phyloP scores from a whole-genome alignment of 108 stramenopile genomes.

The Cyclotella distinguenda region DNA sequence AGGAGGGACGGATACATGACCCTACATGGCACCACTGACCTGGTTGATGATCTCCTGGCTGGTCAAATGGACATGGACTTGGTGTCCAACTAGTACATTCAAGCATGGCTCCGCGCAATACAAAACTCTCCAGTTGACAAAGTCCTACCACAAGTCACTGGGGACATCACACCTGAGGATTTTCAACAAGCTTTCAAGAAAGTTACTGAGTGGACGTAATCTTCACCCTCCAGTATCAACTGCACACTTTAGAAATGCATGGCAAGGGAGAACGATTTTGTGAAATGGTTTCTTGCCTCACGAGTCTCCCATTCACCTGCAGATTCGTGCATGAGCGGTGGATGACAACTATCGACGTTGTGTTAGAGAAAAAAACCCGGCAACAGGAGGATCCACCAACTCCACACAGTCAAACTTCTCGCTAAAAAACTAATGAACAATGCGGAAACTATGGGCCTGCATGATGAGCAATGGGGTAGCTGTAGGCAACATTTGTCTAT shows the following conservation, averaged over 20 bases:
- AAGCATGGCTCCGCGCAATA: no score
- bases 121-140: no score
- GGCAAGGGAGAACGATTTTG: background rate
- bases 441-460: background rate
- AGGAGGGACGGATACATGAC: no score
- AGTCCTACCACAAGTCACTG: background rate
- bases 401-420: slow-evolving; percentile 6
- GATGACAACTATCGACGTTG: slow-evolving; percentile 5
- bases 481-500: slow-evolving; percentile 3
- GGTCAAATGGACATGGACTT: no score
- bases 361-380: slow-evolving; percentile 36
- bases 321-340: slow-evolving; percentile 10
- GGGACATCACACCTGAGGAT: slow-evolving; percentile 2
- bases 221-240: background rate
- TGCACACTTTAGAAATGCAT: slow-evolving; percentile 26
- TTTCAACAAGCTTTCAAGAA: slow-evolving; percentile 8
- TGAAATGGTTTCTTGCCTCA: background rate
- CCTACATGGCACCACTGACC: no score
- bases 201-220: slow-evolving; percentile 8
- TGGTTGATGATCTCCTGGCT: no score
- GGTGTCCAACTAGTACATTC: no score
- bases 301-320: slow-evolving; percentile 1
- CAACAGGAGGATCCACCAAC: slow-evolving; percentile 8
- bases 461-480: slow-evolving; percentile 17
- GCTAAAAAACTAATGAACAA: slow-evolving; percentile 1